A percentile compares a stretch with the other conserved stretches of the same genome.
phyloP scores from a whole-genome alignment of 768 basidiomycete genomes.

The Kwoniella sp. region DNA sequence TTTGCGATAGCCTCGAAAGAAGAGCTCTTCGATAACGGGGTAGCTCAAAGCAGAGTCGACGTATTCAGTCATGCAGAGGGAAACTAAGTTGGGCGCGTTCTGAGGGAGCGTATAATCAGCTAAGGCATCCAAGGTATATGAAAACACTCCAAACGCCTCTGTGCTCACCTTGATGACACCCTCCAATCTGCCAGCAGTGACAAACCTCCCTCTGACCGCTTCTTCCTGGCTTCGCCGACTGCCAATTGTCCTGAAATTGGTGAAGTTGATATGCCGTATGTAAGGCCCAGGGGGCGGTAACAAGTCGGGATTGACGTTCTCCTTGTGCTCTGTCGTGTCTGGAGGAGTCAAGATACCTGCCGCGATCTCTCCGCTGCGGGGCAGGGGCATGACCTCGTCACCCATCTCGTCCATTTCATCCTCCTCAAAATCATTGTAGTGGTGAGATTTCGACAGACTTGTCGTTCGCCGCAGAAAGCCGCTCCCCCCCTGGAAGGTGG shows the following conservation, averaged over 20 bases:
- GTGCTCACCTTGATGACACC: conserved; percentile 51
- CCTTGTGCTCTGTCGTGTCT: conserved; percentile 15
- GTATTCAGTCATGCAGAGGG: conserved; percentile 97
- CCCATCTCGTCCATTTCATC: conserved; percentile 27
- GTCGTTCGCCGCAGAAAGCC: conserved; percentile 24
- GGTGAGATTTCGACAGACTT: conserved; percentile 27
- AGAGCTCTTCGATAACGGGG: conserved; percentile 81
- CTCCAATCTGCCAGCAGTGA: conserved; percentile 79
- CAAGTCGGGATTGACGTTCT: conserved; percentile 38
- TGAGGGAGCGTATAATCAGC: conserved; percentile 52
- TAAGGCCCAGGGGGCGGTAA: conserved; percentile 67
- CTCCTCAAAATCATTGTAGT: conserved; percentile 31
- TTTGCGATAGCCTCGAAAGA: conserved; percentile 70
- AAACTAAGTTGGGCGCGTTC: conserved; percentile 83
- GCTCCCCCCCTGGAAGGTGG: conserved; percentile 11
- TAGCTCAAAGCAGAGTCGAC: conserved; percentile 87
- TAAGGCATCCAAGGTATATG: not conserved
- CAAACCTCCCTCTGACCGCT: conserved; percentile 83
- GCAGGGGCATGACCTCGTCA: conserved; percentile 22
- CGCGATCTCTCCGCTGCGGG: conserved; percentile 5
- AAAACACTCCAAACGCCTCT: no score
- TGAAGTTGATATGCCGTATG: conserved; percentile 87
- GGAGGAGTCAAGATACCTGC: conserved; percentile 4
- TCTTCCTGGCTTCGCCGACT: conserved; percentile 91
- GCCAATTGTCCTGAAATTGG: conserved; percentile 94